Percentiles rank a stretch among this genome's conserved stretches.
Evolutionary conservation across 2,329 filamentous ascomycete genomes (phyloP).

Genomic region (Microdochium paspali): DNA sequence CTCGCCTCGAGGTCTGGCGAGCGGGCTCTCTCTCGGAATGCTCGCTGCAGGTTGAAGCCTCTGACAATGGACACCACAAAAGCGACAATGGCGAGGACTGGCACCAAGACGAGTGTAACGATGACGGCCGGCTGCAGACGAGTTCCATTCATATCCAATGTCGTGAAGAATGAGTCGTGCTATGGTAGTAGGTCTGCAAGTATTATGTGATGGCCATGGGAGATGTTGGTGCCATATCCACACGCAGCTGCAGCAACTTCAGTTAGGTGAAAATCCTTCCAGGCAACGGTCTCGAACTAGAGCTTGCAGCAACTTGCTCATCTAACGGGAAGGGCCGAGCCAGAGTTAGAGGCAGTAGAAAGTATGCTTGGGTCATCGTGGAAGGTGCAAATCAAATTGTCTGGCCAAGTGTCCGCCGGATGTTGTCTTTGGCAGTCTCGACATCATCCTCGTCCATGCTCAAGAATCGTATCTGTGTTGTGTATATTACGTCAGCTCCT

Average conservation of each 20-base stretch:
- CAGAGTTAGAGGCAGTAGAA: neutral
- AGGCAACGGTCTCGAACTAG: too few relatives aligned
- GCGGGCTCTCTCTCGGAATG: conserved; percentile 14
- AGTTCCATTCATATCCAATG: conserved; percentile 13
- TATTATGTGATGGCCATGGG: conserved; percentile 4
- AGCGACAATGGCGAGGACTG: conserved; percentile 24
- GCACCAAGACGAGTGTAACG: conserved; percentile 15
- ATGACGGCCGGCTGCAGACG: conserved; percentile 12
- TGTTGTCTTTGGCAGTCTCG: conserved; percentile 47
- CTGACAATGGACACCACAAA: conserved; percentile 19
- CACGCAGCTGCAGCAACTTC: too few relatives aligned
- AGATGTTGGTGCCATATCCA: too few relatives aligned
- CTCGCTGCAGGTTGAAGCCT: conserved; percentile 14
- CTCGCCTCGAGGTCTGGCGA: conserved; percentile 12
- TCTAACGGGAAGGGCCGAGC: neutral
- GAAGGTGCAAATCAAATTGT: conserved; percentile 8
- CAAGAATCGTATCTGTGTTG: conserved; percentile 54
- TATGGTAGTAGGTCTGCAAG: conserved; percentile 10
- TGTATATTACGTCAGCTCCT: conserved; percentile 3
- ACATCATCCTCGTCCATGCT: conserved; percentile 52
- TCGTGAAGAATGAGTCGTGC: conserved; percentile 2
- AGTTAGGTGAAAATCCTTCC: too few relatives aligned
- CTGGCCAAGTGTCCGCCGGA: conserved; percentile 39
- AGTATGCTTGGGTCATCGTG: neutral
- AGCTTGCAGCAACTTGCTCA: too few relatives aligned